A percentile compares a stretch with the other conserved stretches of the same genome.
These are phyloP conservation scores for Wallacemonas sp. DNA, from an alignment of 208 protist genomes.

Conservation along the genomic window DNA sequence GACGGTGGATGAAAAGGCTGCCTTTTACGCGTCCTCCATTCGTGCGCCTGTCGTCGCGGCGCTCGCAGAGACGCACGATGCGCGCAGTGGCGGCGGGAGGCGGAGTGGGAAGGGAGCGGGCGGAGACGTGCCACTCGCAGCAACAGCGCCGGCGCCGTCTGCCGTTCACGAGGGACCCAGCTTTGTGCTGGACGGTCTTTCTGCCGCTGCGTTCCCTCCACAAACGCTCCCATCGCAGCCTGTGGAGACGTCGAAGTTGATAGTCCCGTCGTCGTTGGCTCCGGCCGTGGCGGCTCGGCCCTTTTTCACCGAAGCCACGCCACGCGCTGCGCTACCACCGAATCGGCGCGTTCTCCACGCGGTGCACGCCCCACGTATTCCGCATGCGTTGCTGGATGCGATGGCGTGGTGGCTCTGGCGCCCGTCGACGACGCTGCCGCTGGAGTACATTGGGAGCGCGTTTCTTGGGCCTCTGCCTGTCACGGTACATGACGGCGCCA, in stretches of 20 bases:
- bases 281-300: not conserved
- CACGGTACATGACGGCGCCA: not conserved
- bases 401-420: conserved; percentile 16
- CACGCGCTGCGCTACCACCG: not conserved
- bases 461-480: not conserved
- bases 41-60: not conserved
- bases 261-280: not conserved
- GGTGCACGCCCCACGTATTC: conserved; percentile 2
- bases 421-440: not conserved
- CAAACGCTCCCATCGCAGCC: too few species aligned
- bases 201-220: not conserved
- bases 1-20: not conserved
- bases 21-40: not conserved
- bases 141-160: not conserved
- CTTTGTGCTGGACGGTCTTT: not conserved
- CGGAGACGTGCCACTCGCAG: not conserved
- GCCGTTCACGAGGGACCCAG: too few species aligned
- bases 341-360: conserved; percentile 6
- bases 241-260: too few species aligned
- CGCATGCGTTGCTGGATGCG: not conserved
- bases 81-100: too few species aligned
- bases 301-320: conserved; percentile 15
- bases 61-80: too few species aligned
- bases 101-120: too few species aligned
- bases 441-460: conserved; percentile 9